Percentiles rank a stretch among this genome's conserved stretches.
phyloP scores from a whole-genome alignment of 23 red algal genomes.

The Chondrus crispus region DNA sequence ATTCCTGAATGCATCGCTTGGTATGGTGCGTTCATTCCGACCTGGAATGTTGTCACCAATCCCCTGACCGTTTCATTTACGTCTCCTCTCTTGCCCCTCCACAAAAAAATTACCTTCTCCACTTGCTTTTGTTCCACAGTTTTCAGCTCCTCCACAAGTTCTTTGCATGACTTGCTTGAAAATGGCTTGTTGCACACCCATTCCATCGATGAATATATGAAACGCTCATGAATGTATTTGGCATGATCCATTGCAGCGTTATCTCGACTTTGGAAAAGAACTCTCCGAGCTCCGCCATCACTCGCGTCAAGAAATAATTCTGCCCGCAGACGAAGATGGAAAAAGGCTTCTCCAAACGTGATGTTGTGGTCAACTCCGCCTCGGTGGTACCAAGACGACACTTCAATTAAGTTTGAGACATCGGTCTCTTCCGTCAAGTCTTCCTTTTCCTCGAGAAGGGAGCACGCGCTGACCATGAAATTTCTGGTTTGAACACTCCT shows the following conservation, averaged over 20 bases:
- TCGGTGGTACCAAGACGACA: constrained; percentile 30
- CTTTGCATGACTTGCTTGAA: not conserved
- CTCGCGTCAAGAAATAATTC: not conserved
- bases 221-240: not conserved
- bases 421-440: not conserved
- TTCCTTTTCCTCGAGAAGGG: not conserved
- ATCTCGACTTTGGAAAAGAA: not conserved
- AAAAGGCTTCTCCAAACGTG: not conserved
- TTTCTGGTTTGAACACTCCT: constrained; percentile 1
- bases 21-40: not conserved
- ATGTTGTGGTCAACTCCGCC: constrained; percentile 24
- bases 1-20: not conserved
- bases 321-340: not conserved
- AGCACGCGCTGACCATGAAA: constrained; percentile 18
- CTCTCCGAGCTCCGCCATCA: not conserved
- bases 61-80: not conserved
- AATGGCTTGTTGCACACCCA: not conserved
- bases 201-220: not conserved
- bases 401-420: not conserved
- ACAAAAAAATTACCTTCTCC: too few relatives aligned
- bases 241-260: not conserved
- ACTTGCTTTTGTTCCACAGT: not conserved
- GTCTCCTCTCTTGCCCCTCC: not conserved
- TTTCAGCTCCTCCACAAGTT: not conserved
- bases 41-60: not conserved